These are phyloP conservation scores for Boletus vermiculosoides DNA, from an alignment of 768 basidiomycete genomes.

Conservation along the genomic window DNA sequence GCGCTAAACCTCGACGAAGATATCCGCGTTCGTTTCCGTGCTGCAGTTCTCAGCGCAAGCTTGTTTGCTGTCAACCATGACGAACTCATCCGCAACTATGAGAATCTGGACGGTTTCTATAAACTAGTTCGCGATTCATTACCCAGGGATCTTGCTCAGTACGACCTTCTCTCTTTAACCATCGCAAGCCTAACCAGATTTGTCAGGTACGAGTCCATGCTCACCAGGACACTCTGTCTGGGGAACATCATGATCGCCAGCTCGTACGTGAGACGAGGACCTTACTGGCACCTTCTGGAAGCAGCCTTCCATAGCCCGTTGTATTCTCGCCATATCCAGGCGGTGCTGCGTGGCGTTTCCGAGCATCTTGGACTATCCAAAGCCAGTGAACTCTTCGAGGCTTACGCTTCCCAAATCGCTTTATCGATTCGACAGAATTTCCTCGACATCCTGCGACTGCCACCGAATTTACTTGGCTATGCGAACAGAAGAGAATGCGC, in stretches of 20 bases:
- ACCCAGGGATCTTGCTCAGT: conserved; percentile 49
- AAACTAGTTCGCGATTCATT: conserved; percentile 44
- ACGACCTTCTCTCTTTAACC: conserved; percentile 24
- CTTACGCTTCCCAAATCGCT: conserved; percentile 76
- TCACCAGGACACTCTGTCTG: conserved; percentile 67
- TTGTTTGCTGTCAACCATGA: conserved; percentile 47
- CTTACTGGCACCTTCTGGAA: conserved; percentile 89
- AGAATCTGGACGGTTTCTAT: conserved; percentile 41
- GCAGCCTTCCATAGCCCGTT: conserved; percentile 41
- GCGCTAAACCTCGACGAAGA: conserved; percentile 66
- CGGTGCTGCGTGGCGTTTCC: conserved; percentile 61
- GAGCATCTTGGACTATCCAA: conserved; percentile 61
- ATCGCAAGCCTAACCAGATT: conserved; percentile 9
- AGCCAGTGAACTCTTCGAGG: conserved; percentile 66
- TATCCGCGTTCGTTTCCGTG: conserved; percentile 80
- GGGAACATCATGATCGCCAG: conserved; percentile 80
- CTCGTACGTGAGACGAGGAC: conserved; percentile 71
- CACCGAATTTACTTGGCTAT: conserved; percentile 77
- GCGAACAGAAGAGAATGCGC: conserved; percentile 63
- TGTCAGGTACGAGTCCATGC: conserved; percentile 68
- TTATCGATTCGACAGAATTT: conserved; percentile 55
- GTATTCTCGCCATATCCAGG: conserved; percentile 37
- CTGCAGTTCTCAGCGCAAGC: conserved; percentile 55
- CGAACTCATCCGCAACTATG: conserved; percentile 29
- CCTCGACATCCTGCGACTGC: conserved; percentile 57